Evolutionary conservation across 257 asterid genomes (phyloP).

Genomic region (Solanum ossicruentum): DNA sequence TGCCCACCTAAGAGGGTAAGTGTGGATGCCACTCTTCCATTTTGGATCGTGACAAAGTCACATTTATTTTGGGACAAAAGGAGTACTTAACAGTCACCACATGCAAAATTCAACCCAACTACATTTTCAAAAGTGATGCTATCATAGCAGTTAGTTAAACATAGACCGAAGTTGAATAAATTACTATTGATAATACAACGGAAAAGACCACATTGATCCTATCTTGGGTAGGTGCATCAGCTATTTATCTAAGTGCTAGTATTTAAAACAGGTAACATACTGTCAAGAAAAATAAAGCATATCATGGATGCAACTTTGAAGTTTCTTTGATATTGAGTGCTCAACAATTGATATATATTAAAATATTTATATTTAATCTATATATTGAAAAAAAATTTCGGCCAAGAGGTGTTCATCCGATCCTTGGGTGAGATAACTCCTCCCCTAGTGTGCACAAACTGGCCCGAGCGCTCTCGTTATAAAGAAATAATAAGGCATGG

Average conservation of each 20-base stretch:
- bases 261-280: not conserved
- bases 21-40: too few species aligned
- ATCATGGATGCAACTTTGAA: not conserved
- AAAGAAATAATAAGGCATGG: not conserved
- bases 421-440: too few species aligned
- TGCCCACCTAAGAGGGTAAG: too few species aligned
- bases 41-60: not conserved
- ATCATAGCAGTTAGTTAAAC: not conserved
- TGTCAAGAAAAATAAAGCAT: not conserved
- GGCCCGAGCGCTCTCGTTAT: not conserved
- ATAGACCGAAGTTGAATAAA: not conserved
- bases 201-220: not conserved
- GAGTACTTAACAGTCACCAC: not conserved
- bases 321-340: not conserved
- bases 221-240: not conserved
- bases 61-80: not conserved
- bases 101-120: not conserved
- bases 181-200: not conserved
- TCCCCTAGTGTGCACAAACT: not conserved
- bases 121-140: not conserved
- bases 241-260: not conserved
- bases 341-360: too few species aligned
- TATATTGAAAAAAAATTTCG: too few species aligned
- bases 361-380: too few species aligned
- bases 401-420: too few species aligned